Percentiles rank a stretch among this genome's conserved stretches.
Evolutionary conservation across 768 basidiomycete species (phyloP).

Genomic region (Trichaptum fuscoviolaceum): DNA sequence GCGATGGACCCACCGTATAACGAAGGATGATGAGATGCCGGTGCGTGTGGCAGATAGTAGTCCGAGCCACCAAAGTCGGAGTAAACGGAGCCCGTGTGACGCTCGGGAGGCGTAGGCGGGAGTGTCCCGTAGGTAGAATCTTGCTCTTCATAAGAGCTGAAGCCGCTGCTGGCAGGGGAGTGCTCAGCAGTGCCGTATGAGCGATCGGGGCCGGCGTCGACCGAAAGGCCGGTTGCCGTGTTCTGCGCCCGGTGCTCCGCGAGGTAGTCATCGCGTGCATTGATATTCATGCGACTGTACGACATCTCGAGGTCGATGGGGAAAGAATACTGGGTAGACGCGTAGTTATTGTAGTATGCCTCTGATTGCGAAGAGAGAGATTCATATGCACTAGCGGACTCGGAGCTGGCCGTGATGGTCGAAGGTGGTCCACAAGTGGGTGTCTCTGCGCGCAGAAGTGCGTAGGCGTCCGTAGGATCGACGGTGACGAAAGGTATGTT

Average conservation of each 20-base stretch:
- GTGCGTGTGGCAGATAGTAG: slow-evolving; percentile 31
- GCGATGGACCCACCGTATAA: not conserved
- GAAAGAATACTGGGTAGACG: slow-evolving; percentile 49
- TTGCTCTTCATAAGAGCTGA: slow-evolving; percentile 41
- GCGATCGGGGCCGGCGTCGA: not conserved
- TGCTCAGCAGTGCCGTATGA: not conserved
- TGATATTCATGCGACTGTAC: slow-evolving; percentile 55
- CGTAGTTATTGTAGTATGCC: slow-evolving; percentile 57
- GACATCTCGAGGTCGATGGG: slow-evolving; percentile 70
- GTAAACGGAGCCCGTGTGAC: slow-evolving; percentile 40
- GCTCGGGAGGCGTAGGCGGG: slow-evolving; percentile 54
- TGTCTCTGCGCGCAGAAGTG: slow-evolving; percentile 56
- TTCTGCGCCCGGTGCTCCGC: slow-evolving; percentile 24
- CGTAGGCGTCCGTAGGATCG: slow-evolving; percentile 60
- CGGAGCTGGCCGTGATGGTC: slow-evolving; percentile 72
- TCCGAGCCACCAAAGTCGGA: slow-evolving; percentile 62
- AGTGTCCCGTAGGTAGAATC: slow-evolving; percentile 56
- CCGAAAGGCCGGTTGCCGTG: not conserved
- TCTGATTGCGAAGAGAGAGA: slow-evolving; percentile 64
- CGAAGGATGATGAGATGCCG: slow-evolving; percentile 7
- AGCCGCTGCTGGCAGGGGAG: slow-evolving; percentile 27
- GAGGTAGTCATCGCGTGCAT: slow-evolving; percentile 49
- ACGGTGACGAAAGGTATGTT: slow-evolving; percentile 60
- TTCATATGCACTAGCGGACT: slow-evolving; percentile 57
- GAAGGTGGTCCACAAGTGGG: slow-evolving; percentile 70